Base-by-base conservation (phyloP, 2,329 filamentous ascomycete genomes). In the Pseudogymnoascus sp. region DNA sequence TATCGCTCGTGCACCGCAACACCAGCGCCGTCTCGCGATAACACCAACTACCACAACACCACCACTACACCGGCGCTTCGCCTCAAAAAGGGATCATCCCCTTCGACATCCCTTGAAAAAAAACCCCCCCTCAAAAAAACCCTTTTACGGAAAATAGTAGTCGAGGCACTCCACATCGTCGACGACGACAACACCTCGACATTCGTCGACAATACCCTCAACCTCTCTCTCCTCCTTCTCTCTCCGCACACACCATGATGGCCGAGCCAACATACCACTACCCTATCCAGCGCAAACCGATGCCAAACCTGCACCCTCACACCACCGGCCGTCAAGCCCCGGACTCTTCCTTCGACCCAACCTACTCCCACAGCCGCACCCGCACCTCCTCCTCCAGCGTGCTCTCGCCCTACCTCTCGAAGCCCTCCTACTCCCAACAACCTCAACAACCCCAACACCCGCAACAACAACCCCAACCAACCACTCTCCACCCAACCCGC, bases 361-460 rank as follows among this genome's bases (percentile, higher is more conserved):
- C 40, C 8, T 70, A 68, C 40, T 67, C 70, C 44, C 73, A 74
- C 64, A 74, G 68, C 65, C 75, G 76, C 33, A 75, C 70, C 64
- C 73, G 76, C 53, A 78, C 76, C 3, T 75, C 75, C 6, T 78
- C 76, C 13, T 74, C 73, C 31, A 21, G 74, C 69, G n/a, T n/a
- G n/a, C 62, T 77, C 76, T 73, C 72, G 11, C 71, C 65, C 61
- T 68, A 65, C 33, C 70, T 71, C 40, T 68, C 71, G 21, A 65
- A 66, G 11, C 63, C 65, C 29, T 42, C 64, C 19, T 68, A 68
- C 42, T 65, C 68, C 11, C 63, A 64, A 1, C 66, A 65, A n/a
- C 67, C 66, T 59, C 65, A 62, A 24, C 63, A 64, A 4, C 2
- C 77, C 72, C 21, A 72, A 74, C 44, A 73, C 72, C 67, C 31